Evolutionary conservation across 176 grass and related monocot genomes (phyloP).

Genomic region (Eremochloa ophiuroides): DNA sequence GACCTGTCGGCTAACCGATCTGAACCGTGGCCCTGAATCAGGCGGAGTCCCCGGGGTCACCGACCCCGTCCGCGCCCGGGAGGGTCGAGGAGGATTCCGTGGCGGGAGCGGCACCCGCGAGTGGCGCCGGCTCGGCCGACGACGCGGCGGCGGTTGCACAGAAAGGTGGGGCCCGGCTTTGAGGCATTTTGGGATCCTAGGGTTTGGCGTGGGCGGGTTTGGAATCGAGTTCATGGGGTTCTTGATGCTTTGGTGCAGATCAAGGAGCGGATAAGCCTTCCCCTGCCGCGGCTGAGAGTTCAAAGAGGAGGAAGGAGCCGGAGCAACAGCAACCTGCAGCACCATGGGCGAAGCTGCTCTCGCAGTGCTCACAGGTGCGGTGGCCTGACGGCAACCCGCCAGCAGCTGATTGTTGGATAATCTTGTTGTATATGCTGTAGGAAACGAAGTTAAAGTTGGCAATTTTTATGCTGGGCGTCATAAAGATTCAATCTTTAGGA

Average conservation of each 20-base stretch:
- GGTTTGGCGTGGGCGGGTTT: slow-evolving; percentile 2
- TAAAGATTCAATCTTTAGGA: slow-evolving; percentile 25
- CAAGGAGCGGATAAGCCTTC: slow-evolving; percentile 44
- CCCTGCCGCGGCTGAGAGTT: slow-evolving; percentile 18
- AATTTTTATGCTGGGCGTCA: slow-evolving; percentile 3
- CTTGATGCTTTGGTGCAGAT: slow-evolving; percentile 47
- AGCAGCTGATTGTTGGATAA: not conserved
- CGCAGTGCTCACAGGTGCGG: slow-evolving; percentile 74
- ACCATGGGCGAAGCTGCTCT: slow-evolving; percentile 90
- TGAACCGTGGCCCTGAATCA: slow-evolving; percentile 13
- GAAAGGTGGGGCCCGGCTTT: slow-evolving; percentile 31
- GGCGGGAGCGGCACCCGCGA: slow-evolving; percentile 8
- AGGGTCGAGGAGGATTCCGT: slow-evolving; percentile 33
- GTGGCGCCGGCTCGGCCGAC: slow-evolving; percentile 27
- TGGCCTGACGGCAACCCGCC: not conserved
- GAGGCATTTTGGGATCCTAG: not conserved
- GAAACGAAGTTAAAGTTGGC: not conserved
- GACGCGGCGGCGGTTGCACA: slow-evolving; percentile 12
- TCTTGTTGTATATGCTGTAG: not conserved
- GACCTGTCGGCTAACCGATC: slow-evolving; percentile 25
- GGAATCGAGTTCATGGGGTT: slow-evolving; percentile 35
- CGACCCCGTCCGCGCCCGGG: slow-evolving; percentile 38
- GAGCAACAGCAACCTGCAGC: slow-evolving; percentile 32
- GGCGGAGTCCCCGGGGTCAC: slow-evolving; percentile 29
- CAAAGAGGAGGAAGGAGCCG: slow-evolving; percentile 29